Evolutionary conservation across 1,284 basidiomycete genomes (phyloP).

Genomic region (Xerocomus amazonicus): DNA sequence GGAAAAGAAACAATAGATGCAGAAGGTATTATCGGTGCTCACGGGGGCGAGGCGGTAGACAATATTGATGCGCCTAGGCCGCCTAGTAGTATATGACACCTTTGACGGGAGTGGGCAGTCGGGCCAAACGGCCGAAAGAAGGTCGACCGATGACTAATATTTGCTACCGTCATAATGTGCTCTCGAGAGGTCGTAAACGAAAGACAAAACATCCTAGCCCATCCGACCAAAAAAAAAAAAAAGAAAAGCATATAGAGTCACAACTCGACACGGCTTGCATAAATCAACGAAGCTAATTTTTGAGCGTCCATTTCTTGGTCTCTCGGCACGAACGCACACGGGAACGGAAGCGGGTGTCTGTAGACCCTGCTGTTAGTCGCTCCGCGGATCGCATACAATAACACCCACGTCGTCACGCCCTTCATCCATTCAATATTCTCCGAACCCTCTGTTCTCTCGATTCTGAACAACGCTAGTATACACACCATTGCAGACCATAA

Average conservation of each 20-base stretch:
- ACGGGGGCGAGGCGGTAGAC: no score
- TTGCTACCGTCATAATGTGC: no score
- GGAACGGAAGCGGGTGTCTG: constrained; percentile 18
- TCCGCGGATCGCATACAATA: background rate
- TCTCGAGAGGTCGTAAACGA: no score
- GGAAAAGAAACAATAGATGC: no score
- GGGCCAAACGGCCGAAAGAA: no score
- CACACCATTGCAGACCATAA: constrained; percentile 26
- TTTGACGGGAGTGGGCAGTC: no score
- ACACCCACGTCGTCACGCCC: constrained; percentile 12
- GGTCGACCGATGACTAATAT: no score
- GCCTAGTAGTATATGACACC: no score
- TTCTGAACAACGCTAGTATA: constrained; percentile 16
- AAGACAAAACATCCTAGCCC: background rate
- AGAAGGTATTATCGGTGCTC: no score
- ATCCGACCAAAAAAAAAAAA: background rate
- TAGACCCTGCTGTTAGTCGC: background rate
- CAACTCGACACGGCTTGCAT: constrained; percentile 2
- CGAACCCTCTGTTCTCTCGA: constrained; percentile 14
- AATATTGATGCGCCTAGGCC: no score
- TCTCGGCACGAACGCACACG: constrained; percentile 18
- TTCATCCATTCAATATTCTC: constrained; percentile 17
- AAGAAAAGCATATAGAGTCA: background rate
- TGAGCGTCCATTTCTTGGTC: constrained; percentile 12
- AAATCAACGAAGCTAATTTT: constrained; percentile 15